Evolutionary conservation across 202 grass and related monocot genomes (phyloP).

Genomic region (Panicum hallii): DNA sequence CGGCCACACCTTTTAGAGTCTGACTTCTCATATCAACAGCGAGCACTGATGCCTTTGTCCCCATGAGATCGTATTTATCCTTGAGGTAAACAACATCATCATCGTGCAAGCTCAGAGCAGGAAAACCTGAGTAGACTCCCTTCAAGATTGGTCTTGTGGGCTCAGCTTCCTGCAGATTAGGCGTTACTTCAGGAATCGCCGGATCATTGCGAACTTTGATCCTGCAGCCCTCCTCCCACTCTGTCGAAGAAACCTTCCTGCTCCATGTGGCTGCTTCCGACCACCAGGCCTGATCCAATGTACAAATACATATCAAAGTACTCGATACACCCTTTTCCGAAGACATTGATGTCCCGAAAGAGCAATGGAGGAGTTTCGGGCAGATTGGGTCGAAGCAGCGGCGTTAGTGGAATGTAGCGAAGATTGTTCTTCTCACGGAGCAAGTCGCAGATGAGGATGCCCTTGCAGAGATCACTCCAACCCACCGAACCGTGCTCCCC

Average conservation of each 20-base stretch:
- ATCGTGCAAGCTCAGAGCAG: neutral
- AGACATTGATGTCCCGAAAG: neutral
- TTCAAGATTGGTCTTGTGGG: neutral
- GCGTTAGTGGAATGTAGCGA: neutral
- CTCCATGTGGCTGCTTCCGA: neutral
- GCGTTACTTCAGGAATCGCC: neutral
- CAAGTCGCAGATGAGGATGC: conserved; percentile 11
- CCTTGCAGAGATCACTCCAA: neutral
- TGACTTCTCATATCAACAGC: neutral
- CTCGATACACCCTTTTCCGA: neutral
- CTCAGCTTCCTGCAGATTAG: neutral
- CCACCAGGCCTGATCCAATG: neutral
- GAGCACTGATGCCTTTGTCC: neutral
- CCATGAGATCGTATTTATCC: too few species aligned
- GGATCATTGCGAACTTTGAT: neutral
- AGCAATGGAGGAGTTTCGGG: neutral
- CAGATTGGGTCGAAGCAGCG: neutral
- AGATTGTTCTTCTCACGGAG: neutral
- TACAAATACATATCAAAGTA: neutral
- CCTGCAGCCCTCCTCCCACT: neutral
- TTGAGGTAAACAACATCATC: conserved; percentile 23
- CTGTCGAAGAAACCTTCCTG: neutral
- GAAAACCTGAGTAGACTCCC: neutral
- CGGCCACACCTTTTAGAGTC: neutral
- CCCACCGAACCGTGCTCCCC: neutral